Conservation (phyloP, 176 grass and related monocot species). For the Triticum turgidum region DNA sequence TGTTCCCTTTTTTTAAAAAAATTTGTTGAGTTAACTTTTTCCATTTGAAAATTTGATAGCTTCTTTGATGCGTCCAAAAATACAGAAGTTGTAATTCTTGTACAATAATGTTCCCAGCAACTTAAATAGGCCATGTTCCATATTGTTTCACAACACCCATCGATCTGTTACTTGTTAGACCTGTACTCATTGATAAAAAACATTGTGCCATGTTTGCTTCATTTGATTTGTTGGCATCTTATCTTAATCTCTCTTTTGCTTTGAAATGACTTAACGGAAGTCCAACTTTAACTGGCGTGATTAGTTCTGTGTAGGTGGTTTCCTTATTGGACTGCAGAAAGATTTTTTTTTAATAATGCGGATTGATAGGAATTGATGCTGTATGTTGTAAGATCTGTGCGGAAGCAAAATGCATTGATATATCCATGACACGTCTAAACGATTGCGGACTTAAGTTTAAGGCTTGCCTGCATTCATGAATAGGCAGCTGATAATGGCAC, state of each 20-base stretch:
- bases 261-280: background rate
- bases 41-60: background rate
- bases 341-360: background rate
- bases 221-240: background rate
- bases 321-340: background rate
- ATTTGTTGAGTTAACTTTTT: background rate
- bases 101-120: background rate
- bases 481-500: constrained; percentile 19
- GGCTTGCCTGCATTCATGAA: constrained; percentile 1
- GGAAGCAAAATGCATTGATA: background rate
- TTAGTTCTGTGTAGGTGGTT: background rate
- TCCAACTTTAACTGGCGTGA: background rate
- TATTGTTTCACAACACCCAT: background rate
- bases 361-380: background rate
- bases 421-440: background rate
- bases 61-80: background rate
- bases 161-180: background rate
- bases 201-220: background rate
- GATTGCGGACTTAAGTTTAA: background rate
- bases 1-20: background rate
- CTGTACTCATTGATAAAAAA: background rate
- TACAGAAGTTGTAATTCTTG: background rate
- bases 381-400: background rate
- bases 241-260: background rate
- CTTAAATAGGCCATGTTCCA: background rate